Base-by-base conservation (phyloP, 805 yeast genomes). In the Kodamaea neixiangensis region DNA sequence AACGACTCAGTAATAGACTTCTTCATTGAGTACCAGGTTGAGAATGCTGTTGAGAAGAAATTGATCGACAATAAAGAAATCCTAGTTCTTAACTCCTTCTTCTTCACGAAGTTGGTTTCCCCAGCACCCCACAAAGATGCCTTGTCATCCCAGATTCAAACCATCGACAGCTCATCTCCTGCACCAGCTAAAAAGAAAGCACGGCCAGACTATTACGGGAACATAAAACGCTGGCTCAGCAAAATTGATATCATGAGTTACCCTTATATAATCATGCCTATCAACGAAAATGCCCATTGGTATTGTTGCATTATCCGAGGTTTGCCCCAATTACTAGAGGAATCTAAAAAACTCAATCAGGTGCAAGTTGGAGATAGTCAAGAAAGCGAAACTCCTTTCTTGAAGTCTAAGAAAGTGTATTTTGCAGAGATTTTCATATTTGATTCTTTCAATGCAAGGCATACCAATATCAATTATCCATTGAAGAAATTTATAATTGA, bases 1-100 rank as follows among this genome's bases (percentile, higher is more conserved):
- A 93, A 94, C 69, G 99, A 94, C 62, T 80, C 87, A 0, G 73
- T 94, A 46, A 85, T 94, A 49, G 97, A 90, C 65, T 93, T 93
- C 63, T 91, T 89, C 60, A 74, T 89, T 22, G 82, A 81, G 51
- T 86, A 76, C 61, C 80, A 78, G 55, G 74, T 81, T 6, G 81
- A 73, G 44, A 52, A 53, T 48, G 74, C 69, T 2, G 21, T 48
- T 20, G 29, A 48, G 22, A 44, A 44, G 25, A 19, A 21, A 25
- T 6, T 75, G 9, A 58, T 72, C 10, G 47, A 57, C 7, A 66
- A 52, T 2, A 62, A 68, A 7, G 75, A 79, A 3, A 79, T 80
- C 6, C 76, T 79, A 58, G 75, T 91, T 1, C 80, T 94, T 66
- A 88, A 89, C 59, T 86, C 97, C 0, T 94, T 89, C 64, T 92